Conservation (phyloP, 2,329 filamentous ascomycete genomes). For the Diaporthe citri region DNA sequence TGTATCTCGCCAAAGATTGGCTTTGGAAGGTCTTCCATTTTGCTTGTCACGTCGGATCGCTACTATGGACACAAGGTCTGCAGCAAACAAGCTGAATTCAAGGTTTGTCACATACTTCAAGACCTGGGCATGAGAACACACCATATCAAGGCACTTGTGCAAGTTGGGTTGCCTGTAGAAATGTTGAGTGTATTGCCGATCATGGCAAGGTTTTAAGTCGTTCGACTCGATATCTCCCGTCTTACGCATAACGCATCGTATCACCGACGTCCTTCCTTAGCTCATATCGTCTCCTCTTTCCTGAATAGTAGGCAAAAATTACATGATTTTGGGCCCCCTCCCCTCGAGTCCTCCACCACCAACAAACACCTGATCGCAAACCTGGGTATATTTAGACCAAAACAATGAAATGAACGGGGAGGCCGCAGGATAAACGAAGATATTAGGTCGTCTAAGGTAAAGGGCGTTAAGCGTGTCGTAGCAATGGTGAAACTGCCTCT, state of each 20-base stretch:
- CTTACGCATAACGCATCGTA: constrained; percentile 23
- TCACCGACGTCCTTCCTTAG: constrained; percentile 27
- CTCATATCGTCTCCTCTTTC: constrained; percentile 26
- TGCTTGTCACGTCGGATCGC: background rate
- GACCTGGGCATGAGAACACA: background rate
- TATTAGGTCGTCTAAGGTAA: constrained; percentile 47
- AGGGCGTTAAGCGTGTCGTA: constrained; percentile 52
- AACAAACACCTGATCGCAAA: constrained; percentile 50
- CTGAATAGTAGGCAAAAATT: constrained; percentile 41
- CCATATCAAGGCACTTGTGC: constrained; percentile 14
- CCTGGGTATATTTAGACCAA: constrained; percentile 56
- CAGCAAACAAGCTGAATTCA: background rate
- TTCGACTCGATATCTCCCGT: constrained; percentile 35
- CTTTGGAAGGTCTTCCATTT: background rate
- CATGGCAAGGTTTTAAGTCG: constrained; percentile 23
- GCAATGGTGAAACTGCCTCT: constrained; percentile 9
- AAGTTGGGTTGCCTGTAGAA: constrained; percentile 19
- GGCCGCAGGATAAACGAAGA: constrained; percentile 46
- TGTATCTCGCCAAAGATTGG: no score
- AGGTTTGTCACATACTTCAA: background rate
- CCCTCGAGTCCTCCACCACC: constrained; percentile 49
- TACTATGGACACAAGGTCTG: background rate
- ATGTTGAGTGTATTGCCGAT: constrained; percentile 32
- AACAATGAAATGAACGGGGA: constrained; percentile 53
- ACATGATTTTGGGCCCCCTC: constrained; percentile 45